Evolutionary conservation across 2,329 filamentous ascomycete species (phyloP), one percentile per base, ranked within the genome.

Genomic region (Fusarium domesticum): DNA sequence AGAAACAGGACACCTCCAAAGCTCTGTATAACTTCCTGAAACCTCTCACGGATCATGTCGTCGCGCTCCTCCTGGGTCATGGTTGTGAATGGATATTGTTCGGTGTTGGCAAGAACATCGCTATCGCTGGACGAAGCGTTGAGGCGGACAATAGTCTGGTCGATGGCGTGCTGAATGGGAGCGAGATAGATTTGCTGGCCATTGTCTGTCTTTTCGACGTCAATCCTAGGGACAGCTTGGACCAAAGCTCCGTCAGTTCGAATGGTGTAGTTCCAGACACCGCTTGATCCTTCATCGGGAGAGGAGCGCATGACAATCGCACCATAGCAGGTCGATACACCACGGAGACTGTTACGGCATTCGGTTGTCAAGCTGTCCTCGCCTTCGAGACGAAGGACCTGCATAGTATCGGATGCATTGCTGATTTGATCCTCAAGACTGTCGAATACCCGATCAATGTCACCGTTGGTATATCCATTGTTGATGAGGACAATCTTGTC

Each of bases 231-330:
- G 6, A 81, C 78, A 16, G 84, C 83, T 12, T 25, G 14, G 19
- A 50, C 47, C 45, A 95, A 74, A 1, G 81, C 74, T 28, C 84
- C 84, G 62, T 96, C 91, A 3, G 83, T 83, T 44, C 87, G 76
- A 18, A 96, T 73, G 0, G 88, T 91, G 62, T 96, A 96, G 66
- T 93, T 95, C 91, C 91, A 96, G 35, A 78, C 66, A 2, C 77
- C 77, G 6, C 75, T 77, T 1, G 64, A 51, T 8, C 88, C 88
- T 68, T 93, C 84, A 2, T 67, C 75, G 0, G 89, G 88, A 5
- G 88, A 95, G 1, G 84, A 84, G 42, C 81, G 73, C 69, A 95
- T 92, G 5, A 85, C 80, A 2, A 86, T 78, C 7, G 85, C 89
- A 15, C 80, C 85, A 60, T 84, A 90, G 64, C 88, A 93, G 1